phyloP scores from a whole-genome alignment of 352 stramenopile genomes.

The Ophiocytium majus region DNA sequence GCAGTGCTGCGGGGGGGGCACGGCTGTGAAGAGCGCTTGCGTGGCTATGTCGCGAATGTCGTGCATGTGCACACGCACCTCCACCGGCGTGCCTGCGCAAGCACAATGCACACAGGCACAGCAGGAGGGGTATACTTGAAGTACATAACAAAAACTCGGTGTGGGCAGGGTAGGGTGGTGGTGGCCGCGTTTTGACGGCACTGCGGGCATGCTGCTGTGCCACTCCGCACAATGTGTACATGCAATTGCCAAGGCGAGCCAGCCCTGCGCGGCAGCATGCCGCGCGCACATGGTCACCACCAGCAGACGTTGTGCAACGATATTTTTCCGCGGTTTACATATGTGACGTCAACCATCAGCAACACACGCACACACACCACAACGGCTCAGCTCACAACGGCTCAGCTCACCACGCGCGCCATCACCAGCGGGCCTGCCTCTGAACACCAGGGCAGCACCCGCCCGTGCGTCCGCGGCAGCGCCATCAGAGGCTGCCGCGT shows the following conservation, averaged over 20 bases:
- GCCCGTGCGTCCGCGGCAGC: neutral
- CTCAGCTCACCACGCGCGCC: neutral
- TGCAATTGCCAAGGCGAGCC: no score
- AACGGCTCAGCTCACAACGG: neutral
- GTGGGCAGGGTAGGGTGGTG: no score
- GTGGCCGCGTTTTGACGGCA: no score
- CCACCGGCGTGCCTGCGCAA: neutral
- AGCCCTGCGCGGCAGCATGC: no score
- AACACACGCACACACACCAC: neutral
- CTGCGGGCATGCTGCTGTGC: no score
- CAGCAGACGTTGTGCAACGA: no score
- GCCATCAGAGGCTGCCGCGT: neutral
- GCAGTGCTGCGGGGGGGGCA: neutral
- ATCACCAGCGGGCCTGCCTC: neutral
- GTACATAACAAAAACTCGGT: no score
- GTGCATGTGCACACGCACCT: neutral
- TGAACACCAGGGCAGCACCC: neutral
- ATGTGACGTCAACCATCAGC: neutral
- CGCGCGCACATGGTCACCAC: no score
- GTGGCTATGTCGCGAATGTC: neutral
- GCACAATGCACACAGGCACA: neutral
- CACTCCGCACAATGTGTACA: no score
- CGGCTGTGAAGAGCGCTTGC: neutral
- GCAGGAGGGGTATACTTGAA: no score
- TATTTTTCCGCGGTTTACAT: no score